Base-by-base conservation (phyloP, 2,329 filamentous ascomycete genomes). In the Hymenoscyphus albidus region DNA sequence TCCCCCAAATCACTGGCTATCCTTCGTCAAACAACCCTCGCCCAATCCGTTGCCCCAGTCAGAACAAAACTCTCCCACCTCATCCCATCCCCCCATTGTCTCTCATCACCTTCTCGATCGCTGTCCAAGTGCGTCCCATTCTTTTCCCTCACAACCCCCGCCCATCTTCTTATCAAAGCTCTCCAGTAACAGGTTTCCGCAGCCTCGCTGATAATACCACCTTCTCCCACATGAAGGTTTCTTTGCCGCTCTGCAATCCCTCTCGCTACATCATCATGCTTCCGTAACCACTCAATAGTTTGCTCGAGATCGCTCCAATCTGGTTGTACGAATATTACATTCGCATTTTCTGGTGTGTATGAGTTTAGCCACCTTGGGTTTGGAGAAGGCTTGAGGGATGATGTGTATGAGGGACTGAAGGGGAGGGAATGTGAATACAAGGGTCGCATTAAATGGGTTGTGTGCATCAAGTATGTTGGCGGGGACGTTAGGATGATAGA, bases 171-270 rank as follows among this genome's bases (percentile, higher is more conserved):
- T 27, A 85, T 71, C 66, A 82, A 62, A 0, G 77, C 79, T 51
- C 82, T 76, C 82, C 82, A 85, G 74, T 84, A 85, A 68, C 82
- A 85, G 64, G 71, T 74, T 72, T 84, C 82, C 0, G 82, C 81
- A n/a, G 81, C 81, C 14, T 78, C 77, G 64, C 79, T 81, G 57
- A 82, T 73, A 69, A 82, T 81, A 0, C 81, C 82, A 0, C 74
- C 76, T 13, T 73, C 77, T 9, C 38, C 38, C 6, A 27, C 39
- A 57, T 35, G 32, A 59, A 78, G 62, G 14, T 75, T 77, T 61
- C 81, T 77, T 75, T 84, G 82, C 40, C 81, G 73, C 57, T 73
- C 67, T 16, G 82, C 82, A 58, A 85, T 83, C 0, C 78, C 79
- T 68, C 77, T 77, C 1, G 81, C 81, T 3, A 80, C 71, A 1